Evolutionary conservation across 352 stramenopile genomes (phyloP), one percentile per base, ranked within the genome.

Genomic region (Blastocystis sp.): DNA sequence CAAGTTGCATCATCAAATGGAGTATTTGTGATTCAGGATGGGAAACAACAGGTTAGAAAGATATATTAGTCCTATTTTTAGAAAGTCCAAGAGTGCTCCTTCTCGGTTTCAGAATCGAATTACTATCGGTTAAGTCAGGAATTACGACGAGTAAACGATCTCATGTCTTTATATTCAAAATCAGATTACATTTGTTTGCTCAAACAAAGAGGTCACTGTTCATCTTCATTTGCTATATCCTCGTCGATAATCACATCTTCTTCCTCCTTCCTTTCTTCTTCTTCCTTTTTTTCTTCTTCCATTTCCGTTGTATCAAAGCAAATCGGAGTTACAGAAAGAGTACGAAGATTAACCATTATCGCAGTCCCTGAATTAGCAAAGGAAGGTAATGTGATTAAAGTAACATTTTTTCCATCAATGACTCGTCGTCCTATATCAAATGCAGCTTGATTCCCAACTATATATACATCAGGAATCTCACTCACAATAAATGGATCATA

Each of bases 241-340:
- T 84, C 73, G 24, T 84, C 73, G 22, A 84, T 84, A 22, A 84
- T 33, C 5, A 84, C 44, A 59, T 79, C 68, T 56, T 90, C 78
- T 30, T 90, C 75, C 35, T 62, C 40, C 35, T 82, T 44, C 33
- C 54, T 19, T 48, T 56, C 68, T 60, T 90, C 84, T 4, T 80
- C 75, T n/a, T 89, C 87, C 30, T 54, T 42, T n/a, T 51, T 37
- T 37, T 27, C 22, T 44, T 60, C 11, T 30, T 70, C 68, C n/a
- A 56, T 24, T 48, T 90, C 53, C 53, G 30, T 48, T 35, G 51
- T 68, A n/a, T 84, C 53, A n/a, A 84, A 84, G 13, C n/a, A 19
- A 19, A 84, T 66, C 15, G 53, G 51, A 15, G 27, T 27, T 35
- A 37, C 53, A 11, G 15, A 35, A 30, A 69, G 51, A 37, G 73